A percentile compares a stretch with the other conserved stretches of the same genome.
phyloP scores from a whole-genome alignment of 2,329 filamentous ascomycete genomes.

The Purpureocillium takamizusanense region DNA sequence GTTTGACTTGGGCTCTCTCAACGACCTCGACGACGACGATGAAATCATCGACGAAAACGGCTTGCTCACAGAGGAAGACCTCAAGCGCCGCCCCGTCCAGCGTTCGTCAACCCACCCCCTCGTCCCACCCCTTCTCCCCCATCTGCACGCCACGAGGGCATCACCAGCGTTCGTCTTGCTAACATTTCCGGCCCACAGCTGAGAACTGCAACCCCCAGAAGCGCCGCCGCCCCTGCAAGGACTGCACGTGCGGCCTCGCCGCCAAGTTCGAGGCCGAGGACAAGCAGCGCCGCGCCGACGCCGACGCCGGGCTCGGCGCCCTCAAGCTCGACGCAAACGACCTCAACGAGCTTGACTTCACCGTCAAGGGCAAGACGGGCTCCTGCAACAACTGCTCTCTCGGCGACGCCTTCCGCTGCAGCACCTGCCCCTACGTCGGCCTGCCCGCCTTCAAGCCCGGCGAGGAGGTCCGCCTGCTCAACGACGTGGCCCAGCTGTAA shows the following conservation, averaged over 20 bases:
- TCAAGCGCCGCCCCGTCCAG: conserved; percentile 66
- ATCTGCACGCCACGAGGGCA: conserved; percentile 5
- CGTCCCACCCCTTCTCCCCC: conserved; percentile 7
- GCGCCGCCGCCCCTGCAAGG: conserved; percentile 89
- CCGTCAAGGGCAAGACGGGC: conserved; percentile 91
- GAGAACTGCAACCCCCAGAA: conserved; percentile 86
- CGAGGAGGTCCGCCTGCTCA: conserved; percentile 82
- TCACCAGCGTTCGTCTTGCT: not conserved
- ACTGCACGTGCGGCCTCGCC: conserved; percentile 91
- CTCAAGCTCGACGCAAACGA: conserved; percentile 70
- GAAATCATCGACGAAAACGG: conserved; percentile 88
- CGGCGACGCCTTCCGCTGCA: conserved; percentile 79
- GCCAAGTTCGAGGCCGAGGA: conserved; percentile 84
- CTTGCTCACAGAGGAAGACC: conserved; percentile 76
- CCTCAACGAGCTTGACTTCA: conserved; percentile 83
- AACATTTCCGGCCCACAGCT: too few species aligned
- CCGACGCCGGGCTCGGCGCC: conserved; percentile 55
- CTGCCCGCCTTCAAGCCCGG: conserved; percentile 95
- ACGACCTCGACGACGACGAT: conserved; percentile 48
- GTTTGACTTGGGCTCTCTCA: conserved; percentile 43
- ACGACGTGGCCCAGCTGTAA: conserved; percentile 76
- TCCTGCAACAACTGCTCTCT: conserved; percentile 91
- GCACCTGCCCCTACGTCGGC: conserved; percentile 72
- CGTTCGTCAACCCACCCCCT: conserved; percentile 69
- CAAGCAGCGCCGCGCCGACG: conserved; percentile 56